A percentile compares a stretch with the other conserved stretches of the same genome.
phyloP scores from a whole-genome alignment of 768 basidiomycete genomes.

The Trametes villosa region DNA sequence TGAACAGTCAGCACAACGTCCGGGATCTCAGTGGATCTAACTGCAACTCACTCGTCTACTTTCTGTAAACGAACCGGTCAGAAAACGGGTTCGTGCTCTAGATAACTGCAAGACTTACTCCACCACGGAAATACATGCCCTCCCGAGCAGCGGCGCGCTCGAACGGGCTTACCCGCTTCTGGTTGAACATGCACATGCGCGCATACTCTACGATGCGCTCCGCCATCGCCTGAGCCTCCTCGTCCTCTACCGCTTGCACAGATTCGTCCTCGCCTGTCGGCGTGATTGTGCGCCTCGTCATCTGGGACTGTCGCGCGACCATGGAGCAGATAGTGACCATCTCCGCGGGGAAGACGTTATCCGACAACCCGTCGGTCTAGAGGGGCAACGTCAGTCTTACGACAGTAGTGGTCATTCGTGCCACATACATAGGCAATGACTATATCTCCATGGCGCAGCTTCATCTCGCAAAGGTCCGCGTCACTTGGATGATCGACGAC shows the following conservation, averaged over 20 bases:
- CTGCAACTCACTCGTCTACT: constrained; percentile 69
- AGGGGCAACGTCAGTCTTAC: neutral
- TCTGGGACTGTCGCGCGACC: constrained; percentile 48
- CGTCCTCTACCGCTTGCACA: constrained; percentile 51
- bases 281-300: constrained; percentile 12
- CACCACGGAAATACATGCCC: constrained; percentile 69
- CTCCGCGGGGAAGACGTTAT: constrained; percentile 69
- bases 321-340: constrained; percentile 72
- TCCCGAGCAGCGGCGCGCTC: constrained; percentile 69
- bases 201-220: constrained; percentile 75
- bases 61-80: constrained; percentile 52
- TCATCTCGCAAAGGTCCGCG: constrained; percentile 50
- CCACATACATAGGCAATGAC: constrained; percentile 54
- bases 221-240: constrained; percentile 71
- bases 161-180: constrained; percentile 70
- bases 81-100: neutral
- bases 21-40: neutral
- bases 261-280: neutral
- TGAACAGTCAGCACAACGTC: constrained; percentile 13
- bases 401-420: neutral
- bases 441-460: constrained; percentile 56
- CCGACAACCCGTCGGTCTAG: constrained; percentile 60
- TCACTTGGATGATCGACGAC: constrained; percentile 44
- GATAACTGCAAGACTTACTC: constrained; percentile 53
- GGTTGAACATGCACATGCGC: constrained; percentile 68